These are phyloP conservation scores for Exophiala alcalophila DNA, from an alignment of 2,329 filamentous ascomycete species.

Conservation along the genomic window DNA sequence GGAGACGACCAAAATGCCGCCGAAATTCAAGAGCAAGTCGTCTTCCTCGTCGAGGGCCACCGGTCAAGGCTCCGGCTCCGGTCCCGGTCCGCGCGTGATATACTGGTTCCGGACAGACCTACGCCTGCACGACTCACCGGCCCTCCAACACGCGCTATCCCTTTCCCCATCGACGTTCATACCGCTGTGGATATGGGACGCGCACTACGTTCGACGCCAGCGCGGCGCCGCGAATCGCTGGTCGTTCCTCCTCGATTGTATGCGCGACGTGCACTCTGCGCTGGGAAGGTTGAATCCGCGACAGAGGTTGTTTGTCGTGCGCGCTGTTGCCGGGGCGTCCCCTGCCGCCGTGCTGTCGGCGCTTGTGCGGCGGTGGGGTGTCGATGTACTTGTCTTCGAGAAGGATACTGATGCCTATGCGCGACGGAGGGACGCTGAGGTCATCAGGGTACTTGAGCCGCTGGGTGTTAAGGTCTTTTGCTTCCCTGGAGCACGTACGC, in stretches of 20 bases:
- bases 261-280: conserved; percentile 62
- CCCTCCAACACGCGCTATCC: conserved; percentile 67
- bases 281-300: conserved; percentile 68
- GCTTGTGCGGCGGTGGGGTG: conserved; percentile 68
- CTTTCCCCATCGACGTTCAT: conserved; percentile 66
- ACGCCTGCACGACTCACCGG: conserved; percentile 73
- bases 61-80: too few species aligned
- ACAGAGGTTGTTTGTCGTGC: conserved; percentile 68
- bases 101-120: conserved; percentile 80
- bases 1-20: conserved; percentile 16
- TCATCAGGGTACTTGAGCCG: conserved; percentile 58
- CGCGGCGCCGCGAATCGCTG: conserved; percentile 70
- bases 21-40: conserved; percentile 16
- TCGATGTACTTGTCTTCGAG: conserved; percentile 75
- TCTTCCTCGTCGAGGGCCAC: background rate
- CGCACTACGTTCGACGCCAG: conserved; percentile 72
- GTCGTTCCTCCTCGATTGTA: conserved; percentile 71
- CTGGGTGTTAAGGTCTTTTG: conserved; percentile 66
- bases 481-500: conserved; percentile 60
- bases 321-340: conserved; percentile 69
- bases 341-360: conserved; percentile 63
- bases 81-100: conserved; percentile 58
- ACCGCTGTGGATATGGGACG: conserved; percentile 78
- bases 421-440: conserved; percentile 59
- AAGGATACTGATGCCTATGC: conserved; percentile 75